Evolutionary conservation across 805 yeast species (phyloP), one percentile per base, ranked within the genome.

Genomic region (Ogataea minuta): DNA sequence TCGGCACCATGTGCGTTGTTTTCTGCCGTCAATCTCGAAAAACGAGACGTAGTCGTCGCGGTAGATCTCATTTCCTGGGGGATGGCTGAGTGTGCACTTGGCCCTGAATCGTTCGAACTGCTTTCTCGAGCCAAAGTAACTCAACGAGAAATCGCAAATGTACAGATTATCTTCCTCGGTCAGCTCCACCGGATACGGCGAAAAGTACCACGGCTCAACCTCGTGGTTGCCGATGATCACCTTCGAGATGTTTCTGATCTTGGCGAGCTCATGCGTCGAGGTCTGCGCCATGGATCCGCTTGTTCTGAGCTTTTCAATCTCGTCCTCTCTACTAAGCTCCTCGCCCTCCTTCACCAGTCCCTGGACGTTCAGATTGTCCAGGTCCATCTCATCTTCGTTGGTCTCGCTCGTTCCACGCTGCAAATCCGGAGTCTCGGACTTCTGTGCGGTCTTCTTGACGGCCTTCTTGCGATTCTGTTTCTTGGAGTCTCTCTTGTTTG

Each of bases 171-270:
- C 98, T 49, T 84, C 93, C 53, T 93, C 98, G 0, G 97, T 88
- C 40, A 89, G 72, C 59, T 93, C 99, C 11, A 88, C 72, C 0
- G 99, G 99, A 60, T 93, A 93, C 1, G 99, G 98, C 2, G 96
- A 85, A 56, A 93, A 93, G 64, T 93, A 93, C 99, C 99, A 93
- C 2, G 99, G 99, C 60, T 93, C 99, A 37, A 93, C 88, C 51
- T 85, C 84, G 61, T 81, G 88, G 47, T 83, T 84, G 1, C 99
- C 99, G 65, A 93, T 78, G 3, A 87, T 82, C 4, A 93, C 77
- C 39, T 77, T 74, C 32, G 76, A 71, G 46, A 93, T 71, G 57
- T 93, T 93, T 50, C 98, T 75, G 32, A 93, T 96, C 40, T 93
- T 73, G 0, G 98, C 89, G 16, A 91, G 85, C 56, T 91, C 98